A percentile compares a stretch with the other conserved stretches of the same genome.
Evolutionary conservation across 1,284 basidiomycete genomes (phyloP).

Genomic region (Tylopilus sp.): DNA sequence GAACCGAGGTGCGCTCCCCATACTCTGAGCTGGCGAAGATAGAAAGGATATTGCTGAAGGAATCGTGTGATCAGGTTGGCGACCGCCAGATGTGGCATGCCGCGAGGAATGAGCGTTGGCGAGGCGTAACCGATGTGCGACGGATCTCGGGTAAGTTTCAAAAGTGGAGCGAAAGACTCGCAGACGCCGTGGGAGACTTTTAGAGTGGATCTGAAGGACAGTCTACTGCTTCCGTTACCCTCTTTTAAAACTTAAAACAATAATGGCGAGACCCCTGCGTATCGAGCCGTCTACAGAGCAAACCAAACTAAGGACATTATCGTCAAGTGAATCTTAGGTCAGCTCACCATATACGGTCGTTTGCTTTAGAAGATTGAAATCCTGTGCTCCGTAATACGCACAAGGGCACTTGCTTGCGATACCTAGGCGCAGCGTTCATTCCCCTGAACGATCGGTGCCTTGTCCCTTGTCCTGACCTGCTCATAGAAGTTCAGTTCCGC

Average conservation of each 20-base stretch:
- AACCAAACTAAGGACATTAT: no score
- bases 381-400: background rate
- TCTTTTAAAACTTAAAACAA: constrained; percentile 16
- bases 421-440: background rate
- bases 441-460: background rate
- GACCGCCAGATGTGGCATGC: background rate
- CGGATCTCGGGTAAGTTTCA: background rate
- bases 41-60: constrained; percentile 17
- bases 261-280: constrained; percentile 4
- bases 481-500: background rate
- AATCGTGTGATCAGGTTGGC: constrained; percentile 12
- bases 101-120: background rate
- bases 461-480: background rate
- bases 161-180: background rate
- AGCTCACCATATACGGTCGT: background rate
- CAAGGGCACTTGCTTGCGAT: background rate
- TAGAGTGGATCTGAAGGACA: no score
- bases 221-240: background rate
- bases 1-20: constrained; percentile 8
- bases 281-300: background rate
- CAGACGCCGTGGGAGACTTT: no score
- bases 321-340: background rate
- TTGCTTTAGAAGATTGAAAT: background rate
- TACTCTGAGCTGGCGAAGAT: constrained; percentile 11
- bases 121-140: background rate